Conservation (phyloP, 176 grass and related monocot species). For the Carex scoparia region DNA sequence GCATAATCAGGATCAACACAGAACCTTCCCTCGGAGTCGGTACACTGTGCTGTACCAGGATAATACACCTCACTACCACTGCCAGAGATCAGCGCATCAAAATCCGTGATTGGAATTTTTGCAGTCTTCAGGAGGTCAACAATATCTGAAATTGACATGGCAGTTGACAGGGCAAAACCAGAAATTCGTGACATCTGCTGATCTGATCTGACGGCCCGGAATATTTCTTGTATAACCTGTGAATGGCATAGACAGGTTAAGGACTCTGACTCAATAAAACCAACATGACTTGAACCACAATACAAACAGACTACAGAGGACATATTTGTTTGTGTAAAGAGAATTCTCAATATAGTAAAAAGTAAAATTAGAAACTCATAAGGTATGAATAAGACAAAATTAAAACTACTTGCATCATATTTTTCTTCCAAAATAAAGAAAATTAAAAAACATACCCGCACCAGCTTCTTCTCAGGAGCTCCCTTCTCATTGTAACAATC, state of each 20-base stretch:
- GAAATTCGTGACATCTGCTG: conserved; percentile 92
- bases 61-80: conserved; percentile 95
- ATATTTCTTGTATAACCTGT: conserved; percentile 72
- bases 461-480: conserved; percentile 56
- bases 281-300: neutral
- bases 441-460: conserved; percentile 21
- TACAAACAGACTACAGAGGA: neutral
- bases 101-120: conserved; percentile 63
- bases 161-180: conserved; percentile 79
- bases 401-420: neutral
- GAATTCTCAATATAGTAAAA: neutral
- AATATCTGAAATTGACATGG: conserved; percentile 69
- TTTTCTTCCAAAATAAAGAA: neutral
- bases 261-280: neutral
- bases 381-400: neutral
- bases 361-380: neutral
- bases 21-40: conserved; percentile 64
- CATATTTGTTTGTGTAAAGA: neutral
- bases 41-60: conserved; percentile 59
- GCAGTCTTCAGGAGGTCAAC: conserved; percentile 54
- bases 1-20: conserved; percentile 83
- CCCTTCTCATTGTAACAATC: conserved; percentile 76
- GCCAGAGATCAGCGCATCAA: conserved; percentile 79
- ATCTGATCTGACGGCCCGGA: conserved; percentile 73
- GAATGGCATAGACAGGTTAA: neutral